A percentile compares a stretch with the other conserved stretches of the same genome.
phyloP scores from a whole-genome alignment of 306 rosid genomes.

The Ormosia emarginata region DNA sequence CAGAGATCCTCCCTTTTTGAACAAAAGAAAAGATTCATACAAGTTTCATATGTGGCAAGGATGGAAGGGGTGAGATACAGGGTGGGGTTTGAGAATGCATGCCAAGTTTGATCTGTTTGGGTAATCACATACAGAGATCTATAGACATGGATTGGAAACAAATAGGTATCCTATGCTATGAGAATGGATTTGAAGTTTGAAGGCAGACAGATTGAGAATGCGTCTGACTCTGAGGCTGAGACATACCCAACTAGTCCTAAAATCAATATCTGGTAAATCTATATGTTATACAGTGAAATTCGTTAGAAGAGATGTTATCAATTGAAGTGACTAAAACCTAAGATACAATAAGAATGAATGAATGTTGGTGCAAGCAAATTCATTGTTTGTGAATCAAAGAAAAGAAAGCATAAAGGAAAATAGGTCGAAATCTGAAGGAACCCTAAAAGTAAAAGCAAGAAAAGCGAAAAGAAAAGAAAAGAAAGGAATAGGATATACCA shows the following conservation, averaged over 20 bases:
- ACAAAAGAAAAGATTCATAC: background rate
- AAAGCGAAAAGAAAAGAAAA: too few relatives aligned
- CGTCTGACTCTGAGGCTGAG: too few relatives aligned
- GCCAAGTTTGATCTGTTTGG: background rate
- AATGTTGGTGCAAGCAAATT: too few relatives aligned
- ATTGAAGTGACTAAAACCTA: background rate
- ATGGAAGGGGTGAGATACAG: background rate
- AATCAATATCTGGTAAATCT: background rate
- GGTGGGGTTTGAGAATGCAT: background rate
- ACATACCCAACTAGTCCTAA: too few relatives aligned
- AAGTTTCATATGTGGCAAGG: background rate
- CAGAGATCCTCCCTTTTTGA: background rate
- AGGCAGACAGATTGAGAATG: too few relatives aligned
- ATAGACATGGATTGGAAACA: background rate
- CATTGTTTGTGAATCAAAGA: background rate
- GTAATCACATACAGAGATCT: background rate
- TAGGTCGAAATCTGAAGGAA: background rate
- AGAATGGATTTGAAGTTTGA: background rate
- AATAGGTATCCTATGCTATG: background rate
- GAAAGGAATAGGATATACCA: conserved; percentile 23
- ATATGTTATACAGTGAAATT: background rate
- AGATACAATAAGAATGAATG: background rate
- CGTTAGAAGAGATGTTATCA: background rate
- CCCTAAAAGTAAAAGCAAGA: background rate
- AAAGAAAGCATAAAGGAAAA: background rate